A percentile compares a stretch with the other conserved stretches of the same genome.
Evolutionary conservation across 768 basidiomycete species (phyloP).

Genomic region (Kwoniella sp.): DNA sequence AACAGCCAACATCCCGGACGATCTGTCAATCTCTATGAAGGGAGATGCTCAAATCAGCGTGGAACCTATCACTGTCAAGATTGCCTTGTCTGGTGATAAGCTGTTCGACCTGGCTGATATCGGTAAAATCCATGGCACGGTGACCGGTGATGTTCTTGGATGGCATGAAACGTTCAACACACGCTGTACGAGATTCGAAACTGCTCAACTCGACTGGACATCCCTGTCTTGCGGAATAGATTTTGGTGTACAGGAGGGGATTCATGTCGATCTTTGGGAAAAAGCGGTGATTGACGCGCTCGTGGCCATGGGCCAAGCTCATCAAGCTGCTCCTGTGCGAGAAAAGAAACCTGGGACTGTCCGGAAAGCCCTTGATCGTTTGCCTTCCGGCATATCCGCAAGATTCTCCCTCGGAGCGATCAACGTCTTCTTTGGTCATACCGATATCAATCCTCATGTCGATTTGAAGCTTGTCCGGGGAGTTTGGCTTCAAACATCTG

Average conservation of each 20-base stretch:
- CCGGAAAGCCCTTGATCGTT: conserved; percentile 50
- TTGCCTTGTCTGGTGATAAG: conserved; percentile 27
- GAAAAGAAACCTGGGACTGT: neutral
- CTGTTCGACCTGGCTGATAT: conserved; percentile 35
- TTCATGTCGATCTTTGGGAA: conserved; percentile 72
- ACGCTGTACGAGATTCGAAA: conserved; percentile 20
- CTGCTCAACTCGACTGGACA: conserved; percentile 23
- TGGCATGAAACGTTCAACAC: conserved; percentile 5
- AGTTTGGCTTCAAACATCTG: conserved; percentile 38
- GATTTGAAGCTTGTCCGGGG: conserved; percentile 59
- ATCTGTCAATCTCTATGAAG: conserved; percentile 35
- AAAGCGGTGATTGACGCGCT: conserved; percentile 63
- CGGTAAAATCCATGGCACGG: conserved; percentile 32
- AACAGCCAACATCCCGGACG: conserved; percentile 29
- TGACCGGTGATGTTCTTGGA: conserved; percentile 38
- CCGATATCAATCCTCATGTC: conserved; percentile 76
- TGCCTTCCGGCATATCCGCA: conserved; percentile 64
- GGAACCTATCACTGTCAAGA: conserved; percentile 37
- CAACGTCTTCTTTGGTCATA: conserved; percentile 71
- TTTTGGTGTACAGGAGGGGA: conserved; percentile 61
- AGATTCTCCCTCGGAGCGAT: conserved; percentile 66
- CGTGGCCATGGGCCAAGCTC: conserved; percentile 59
- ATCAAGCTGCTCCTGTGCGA: conserved; percentile 3
- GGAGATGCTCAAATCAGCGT: conserved; percentile 26
- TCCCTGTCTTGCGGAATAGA: conserved; percentile 57